These are phyloP conservation scores for Nakaseomyces bracarensis DNA, from an alignment of 1,139 yeast species.

Conservation along the genomic window DNA sequence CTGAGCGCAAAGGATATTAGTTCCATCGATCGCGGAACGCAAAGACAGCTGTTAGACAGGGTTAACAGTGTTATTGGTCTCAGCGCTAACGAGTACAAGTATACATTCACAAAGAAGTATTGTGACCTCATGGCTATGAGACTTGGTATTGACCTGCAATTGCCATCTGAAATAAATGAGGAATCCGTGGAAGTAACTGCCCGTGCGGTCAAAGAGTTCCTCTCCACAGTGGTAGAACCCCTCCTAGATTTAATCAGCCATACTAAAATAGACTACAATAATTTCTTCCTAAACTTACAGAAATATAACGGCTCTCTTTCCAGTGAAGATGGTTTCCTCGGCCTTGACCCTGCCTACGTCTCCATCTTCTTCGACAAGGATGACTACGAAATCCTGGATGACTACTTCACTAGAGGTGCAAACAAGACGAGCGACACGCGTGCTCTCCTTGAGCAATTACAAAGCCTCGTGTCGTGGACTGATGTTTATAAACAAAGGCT, in stretches of 20 bases:
- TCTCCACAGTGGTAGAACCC: slow-evolving; percentile 41
- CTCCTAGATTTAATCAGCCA: slow-evolving; percentile 54
- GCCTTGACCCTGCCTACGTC: slow-evolving; percentile 31
- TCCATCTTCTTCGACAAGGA: slow-evolving; percentile 34
- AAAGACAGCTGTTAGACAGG: slow-evolving; percentile 45
- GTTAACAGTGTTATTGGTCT: slow-evolving; percentile 60
- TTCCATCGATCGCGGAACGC: slow-evolving; percentile 40
- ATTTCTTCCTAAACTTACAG: slow-evolving; percentile 63
- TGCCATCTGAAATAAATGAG: slow-evolving; percentile 12
- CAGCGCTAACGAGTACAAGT: slow-evolving; percentile 60
- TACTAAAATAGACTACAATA: slow-evolving; percentile 69
- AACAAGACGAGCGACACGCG: slow-evolving; percentile 16
- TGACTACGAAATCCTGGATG: slow-evolving; percentile 16
- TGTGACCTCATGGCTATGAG: slow-evolving; percentile 54
- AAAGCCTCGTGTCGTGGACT: slow-evolving; percentile 36
- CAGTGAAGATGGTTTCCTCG: slow-evolving; percentile 14
- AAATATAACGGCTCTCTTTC: slow-evolving; percentile 23
- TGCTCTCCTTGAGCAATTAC: slow-evolving; percentile 27
- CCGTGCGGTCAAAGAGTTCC: slow-evolving; percentile 16
- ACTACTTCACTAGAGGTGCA: slow-evolving; percentile 7
- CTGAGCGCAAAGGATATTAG: slow-evolving; percentile 31
- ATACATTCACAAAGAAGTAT: slow-evolving; percentile 52
- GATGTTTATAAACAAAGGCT: slow-evolving; percentile 11
- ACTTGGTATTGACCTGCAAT: slow-evolving; percentile 55
- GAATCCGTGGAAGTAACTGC: slow-evolving; percentile 12